A percentile compares a stretch with the other conserved stretches of the same genome.
Evolutionary conservation across 2,329 filamentous ascomycete species (phyloP).

Genomic region (Cryoendolithus antarcticus): DNA sequence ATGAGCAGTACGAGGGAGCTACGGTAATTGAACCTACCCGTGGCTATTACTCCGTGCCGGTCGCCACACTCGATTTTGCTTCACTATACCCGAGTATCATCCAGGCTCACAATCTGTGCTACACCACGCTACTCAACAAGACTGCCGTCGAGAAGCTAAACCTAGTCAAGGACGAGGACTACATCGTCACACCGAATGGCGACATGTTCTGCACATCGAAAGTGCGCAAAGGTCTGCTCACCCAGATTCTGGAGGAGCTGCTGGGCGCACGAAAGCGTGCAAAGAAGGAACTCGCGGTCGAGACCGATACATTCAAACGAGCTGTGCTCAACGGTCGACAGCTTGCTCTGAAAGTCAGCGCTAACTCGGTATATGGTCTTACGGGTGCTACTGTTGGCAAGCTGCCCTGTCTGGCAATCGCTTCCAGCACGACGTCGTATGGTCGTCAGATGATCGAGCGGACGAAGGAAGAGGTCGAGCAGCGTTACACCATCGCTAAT

Average conservation of each 20-base stretch:
- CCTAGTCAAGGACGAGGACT: slow-evolving; percentile 81
- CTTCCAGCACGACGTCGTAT: slow-evolving; percentile 92
- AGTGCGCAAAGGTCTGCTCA: slow-evolving; percentile 78
- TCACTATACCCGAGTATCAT: slow-evolving; percentile 98
- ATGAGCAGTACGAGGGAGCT: slow-evolving; percentile 93
- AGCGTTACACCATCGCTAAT: slow-evolving; percentile 79
- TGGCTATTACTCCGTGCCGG: slow-evolving; percentile 87
- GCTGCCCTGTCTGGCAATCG: slow-evolving; percentile 85
- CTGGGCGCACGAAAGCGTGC: slow-evolving; percentile 86
- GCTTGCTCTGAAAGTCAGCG: slow-evolving; percentile 87
- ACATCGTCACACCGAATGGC: slow-evolving; percentile 89
- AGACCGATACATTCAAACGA: slow-evolving; percentile 95
- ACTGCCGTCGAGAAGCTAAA: slow-evolving; percentile 61
- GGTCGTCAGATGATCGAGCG: slow-evolving; percentile 98
- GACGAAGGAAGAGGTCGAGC: slow-evolving; percentile 91
- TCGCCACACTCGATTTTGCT: slow-evolving; percentile 96
- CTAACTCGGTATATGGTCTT: slow-evolving; percentile 94
- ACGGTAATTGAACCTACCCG: slow-evolving; percentile 93
- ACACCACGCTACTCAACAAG: slow-evolving; percentile 82
- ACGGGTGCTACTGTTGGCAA: slow-evolving; percentile 95
- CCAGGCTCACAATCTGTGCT: slow-evolving; percentile 95
- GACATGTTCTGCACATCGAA: slow-evolving; percentile 85
- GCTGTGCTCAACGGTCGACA: slow-evolving; percentile 96
- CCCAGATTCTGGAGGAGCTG: slow-evolving; percentile 91
- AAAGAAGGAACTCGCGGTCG: slow-evolving; percentile 75